These are phyloP conservation scores for Litsea cubeba DNA, from an alignment of 164 flowering plant species.

Conservation along the genomic window DNA sequence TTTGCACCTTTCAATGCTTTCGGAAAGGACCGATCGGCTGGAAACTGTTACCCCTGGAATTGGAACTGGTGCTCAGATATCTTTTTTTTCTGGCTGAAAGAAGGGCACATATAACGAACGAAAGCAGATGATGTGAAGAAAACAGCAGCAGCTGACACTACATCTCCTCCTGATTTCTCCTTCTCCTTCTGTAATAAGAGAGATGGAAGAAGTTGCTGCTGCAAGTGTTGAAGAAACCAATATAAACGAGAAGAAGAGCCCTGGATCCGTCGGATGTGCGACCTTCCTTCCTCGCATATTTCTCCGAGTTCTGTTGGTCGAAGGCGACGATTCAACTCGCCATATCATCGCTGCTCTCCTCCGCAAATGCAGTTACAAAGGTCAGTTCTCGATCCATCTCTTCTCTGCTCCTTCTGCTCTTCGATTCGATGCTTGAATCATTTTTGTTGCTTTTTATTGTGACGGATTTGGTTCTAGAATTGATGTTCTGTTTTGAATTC, in stretches of 20 bases:
- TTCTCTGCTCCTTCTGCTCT: slow-evolving; percentile 15
- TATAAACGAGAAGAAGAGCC: slow-evolving; percentile 13
- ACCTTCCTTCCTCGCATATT: slow-evolving; percentile 45
- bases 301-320: slow-evolving; percentile 72
- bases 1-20: background rate
- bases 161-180: too few relatives aligned
- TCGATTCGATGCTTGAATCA: too few relatives aligned
- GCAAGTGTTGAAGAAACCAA: slow-evolving; percentile 2
- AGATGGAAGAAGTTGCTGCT: background rate
- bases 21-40: background rate
- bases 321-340: slow-evolving; percentile 83
- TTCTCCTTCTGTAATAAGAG: background rate
- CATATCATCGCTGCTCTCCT: slow-evolving; percentile 79
- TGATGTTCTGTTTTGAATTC: background rate
- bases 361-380: slow-evolving; percentile 75
- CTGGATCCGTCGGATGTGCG: slow-evolving; percentile 45
- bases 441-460: background rate
- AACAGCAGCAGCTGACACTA: too few relatives aligned
- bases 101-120: too few relatives aligned
- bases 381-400: slow-evolving; percentile 26
- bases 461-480: too few relatives aligned
- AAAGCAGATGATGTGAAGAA: too few relatives aligned
- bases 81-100: too few relatives aligned
- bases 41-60: background rate
- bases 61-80: background rate